Conservation (phyloP, 805 yeast genomes). For the Maudiozyma barnettii region DNA sequence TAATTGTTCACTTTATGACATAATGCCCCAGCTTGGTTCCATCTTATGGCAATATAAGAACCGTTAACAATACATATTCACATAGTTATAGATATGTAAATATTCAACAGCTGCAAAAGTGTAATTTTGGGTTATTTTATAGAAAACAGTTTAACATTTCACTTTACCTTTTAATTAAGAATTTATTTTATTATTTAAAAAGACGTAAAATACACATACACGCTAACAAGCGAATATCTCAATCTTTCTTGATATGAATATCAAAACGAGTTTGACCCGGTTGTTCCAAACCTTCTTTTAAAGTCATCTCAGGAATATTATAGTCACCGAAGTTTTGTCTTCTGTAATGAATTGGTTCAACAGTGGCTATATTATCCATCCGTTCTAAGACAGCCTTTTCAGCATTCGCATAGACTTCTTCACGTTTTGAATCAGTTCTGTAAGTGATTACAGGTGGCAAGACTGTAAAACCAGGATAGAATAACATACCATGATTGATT, state of each 20-base stretch:
- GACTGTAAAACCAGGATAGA: slow-evolving; percentile 17
- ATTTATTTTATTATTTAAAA: too few relatives aligned
- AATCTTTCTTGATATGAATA: slow-evolving; percentile 7
- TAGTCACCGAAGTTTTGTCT: slow-evolving; percentile 19
- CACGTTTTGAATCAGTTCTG: slow-evolving; percentile 3
- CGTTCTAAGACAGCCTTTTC: slow-evolving; percentile 5
- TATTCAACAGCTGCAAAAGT: too few relatives aligned
- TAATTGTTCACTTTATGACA: too few relatives aligned
- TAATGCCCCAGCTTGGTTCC: too few relatives aligned
- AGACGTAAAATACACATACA: too few relatives aligned
- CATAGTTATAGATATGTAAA: too few relatives aligned
- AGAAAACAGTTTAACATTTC: too few relatives aligned
- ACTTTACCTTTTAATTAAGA: too few relatives aligned
- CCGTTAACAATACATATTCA: too few relatives aligned
- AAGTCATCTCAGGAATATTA: slow-evolving; percentile 6
- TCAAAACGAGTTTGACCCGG: slow-evolving; percentile 9
- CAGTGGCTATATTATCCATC: slow-evolving; percentile 5
- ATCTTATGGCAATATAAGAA: too few relatives aligned
- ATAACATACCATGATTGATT: slow-evolving; percentile 20
- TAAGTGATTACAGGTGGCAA: slow-evolving; percentile 16
- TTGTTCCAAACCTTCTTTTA: slow-evolving; percentile 14
- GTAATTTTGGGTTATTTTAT: too few relatives aligned
- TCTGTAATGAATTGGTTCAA: slow-evolving; percentile 13
- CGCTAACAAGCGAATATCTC: neutral
- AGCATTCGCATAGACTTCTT: slow-evolving; percentile 1